These are phyloP conservation scores for Fulvia fulva DNA, from an alignment of 2,329 filamentous ascomycete genomes.

Conservation along the genomic window DNA sequence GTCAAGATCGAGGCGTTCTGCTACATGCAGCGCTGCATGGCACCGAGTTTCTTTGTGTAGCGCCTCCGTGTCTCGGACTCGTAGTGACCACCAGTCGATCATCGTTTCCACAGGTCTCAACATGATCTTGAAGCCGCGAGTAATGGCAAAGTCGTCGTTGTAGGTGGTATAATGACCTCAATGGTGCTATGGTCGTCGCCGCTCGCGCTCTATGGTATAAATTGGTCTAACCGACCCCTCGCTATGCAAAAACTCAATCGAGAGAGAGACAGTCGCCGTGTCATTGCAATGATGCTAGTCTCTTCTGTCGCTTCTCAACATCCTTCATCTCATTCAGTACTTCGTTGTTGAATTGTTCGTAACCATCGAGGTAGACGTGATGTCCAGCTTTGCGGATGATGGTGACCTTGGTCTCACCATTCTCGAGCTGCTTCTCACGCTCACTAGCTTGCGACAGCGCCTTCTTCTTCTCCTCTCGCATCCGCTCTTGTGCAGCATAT, in stretches of 20 bases:
- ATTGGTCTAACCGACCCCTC: background rate
- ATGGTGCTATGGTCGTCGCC: background rate
- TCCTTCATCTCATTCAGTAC: slow-evolving; percentile 65
- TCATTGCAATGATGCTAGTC: slow-evolving; percentile 11
- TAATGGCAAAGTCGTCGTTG: too few species aligned
- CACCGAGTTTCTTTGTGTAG: background rate
- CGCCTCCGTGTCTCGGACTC: background rate
- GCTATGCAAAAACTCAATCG: background rate
- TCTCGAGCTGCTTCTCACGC: slow-evolving; percentile 63
- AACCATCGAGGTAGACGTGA: slow-evolving; percentile 68
- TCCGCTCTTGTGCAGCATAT: slow-evolving; percentile 71
- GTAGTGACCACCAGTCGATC: background rate
- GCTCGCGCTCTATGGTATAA: background rate
- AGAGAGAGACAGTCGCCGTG: background rate
- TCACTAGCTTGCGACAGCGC: slow-evolving; percentile 62
- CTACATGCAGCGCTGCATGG: background rate
- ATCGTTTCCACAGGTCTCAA: too few species aligned
- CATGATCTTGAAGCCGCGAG: too few species aligned
- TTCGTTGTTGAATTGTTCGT: slow-evolving; percentile 65
- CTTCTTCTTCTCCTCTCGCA: slow-evolving; percentile 63
- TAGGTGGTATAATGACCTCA: too few species aligned
- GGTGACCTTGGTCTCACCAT: slow-evolving; percentile 76
- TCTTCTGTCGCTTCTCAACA: slow-evolving; percentile 44
- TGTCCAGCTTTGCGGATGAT: slow-evolving; percentile 70
- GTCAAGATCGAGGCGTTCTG: background rate